Percentiles rank a stretch among this genome's conserved stretches.
phyloP scores from a whole-genome alignment of 2,329 filamentous ascomycete genomes.

The Stagonosporopsis cucurbitacearum region DNA sequence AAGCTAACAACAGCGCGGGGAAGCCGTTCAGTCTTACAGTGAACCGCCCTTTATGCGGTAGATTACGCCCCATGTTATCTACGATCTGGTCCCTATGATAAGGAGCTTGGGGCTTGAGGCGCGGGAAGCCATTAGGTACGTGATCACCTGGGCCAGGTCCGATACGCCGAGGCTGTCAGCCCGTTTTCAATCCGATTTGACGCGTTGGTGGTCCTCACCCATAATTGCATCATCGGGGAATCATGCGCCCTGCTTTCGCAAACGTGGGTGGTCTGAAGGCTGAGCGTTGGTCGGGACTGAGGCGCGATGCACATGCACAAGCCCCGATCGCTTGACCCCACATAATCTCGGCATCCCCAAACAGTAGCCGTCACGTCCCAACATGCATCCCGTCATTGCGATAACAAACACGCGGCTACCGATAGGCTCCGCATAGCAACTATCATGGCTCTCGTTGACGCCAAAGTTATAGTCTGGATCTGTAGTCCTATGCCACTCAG shows the following conservation, averaged over 20 bases:
- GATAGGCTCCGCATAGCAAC: constrained; percentile 10
- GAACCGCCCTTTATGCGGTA: constrained; percentile 35
- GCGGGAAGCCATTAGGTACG: constrained; percentile 27
- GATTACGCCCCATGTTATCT: constrained; percentile 33
- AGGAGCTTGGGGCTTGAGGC: constrained; percentile 30
- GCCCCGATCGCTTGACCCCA: constrained; percentile 30
- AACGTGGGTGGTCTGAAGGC: constrained; percentile 46
- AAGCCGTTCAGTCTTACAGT: constrained; percentile 21
- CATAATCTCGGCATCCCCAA: constrained; percentile 25
- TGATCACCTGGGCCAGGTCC: constrained; percentile 32
- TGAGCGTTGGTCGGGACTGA: constrained; percentile 20
- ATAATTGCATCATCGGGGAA: constrained; percentile 42
- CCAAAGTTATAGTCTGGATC: neutral
- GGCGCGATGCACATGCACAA: constrained; percentile 12
- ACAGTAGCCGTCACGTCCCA: constrained; percentile 36
- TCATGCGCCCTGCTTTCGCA: constrained; percentile 40
- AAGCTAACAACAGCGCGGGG: constrained; percentile 31
- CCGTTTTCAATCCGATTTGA: constrained; percentile 36
- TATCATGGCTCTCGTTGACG: neutral
- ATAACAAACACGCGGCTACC: constrained; percentile 14
- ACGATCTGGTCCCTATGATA: constrained; percentile 33
- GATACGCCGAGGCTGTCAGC: constrained; percentile 41
- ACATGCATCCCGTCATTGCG: constrained; percentile 14
- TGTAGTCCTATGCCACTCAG: neutral
- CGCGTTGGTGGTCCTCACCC: constrained; percentile 22